Conservation (phyloP, 23 red algal species). For the Gracilaria gracilis region DNA sequence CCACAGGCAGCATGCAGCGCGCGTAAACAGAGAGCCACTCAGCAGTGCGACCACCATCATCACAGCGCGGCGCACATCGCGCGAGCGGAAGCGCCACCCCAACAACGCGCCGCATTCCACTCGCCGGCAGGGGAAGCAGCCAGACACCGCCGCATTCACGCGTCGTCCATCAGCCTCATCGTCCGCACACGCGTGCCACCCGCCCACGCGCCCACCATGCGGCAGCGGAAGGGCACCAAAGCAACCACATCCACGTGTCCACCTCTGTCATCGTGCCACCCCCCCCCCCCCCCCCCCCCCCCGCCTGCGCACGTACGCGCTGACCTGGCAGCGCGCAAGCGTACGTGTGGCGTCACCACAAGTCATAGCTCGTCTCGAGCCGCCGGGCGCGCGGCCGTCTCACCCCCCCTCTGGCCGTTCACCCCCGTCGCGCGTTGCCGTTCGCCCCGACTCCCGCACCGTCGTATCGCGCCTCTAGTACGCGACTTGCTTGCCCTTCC, state of each 20-base stretch:
- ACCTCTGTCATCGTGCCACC: not conserved
- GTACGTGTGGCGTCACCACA: not conserved
- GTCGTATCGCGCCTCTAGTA: not conserved
- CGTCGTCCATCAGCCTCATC: too few relatives aligned
- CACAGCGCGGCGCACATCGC: too few relatives aligned
- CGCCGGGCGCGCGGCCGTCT: not conserved
- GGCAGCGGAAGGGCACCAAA: conserved; percentile 28
- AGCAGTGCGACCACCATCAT: too few relatives aligned
- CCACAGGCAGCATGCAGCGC: too few relatives aligned
- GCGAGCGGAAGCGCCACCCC: too few relatives aligned
- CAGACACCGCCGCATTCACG: too few relatives aligned
- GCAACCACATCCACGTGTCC: not conserved
- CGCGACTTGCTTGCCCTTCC: not conserved
- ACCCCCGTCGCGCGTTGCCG: not conserved
- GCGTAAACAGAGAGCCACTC: too few relatives aligned
- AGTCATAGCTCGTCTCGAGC: conserved; percentile 3
- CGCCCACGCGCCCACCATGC: not conserved
- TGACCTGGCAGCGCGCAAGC: conserved; percentile 3
- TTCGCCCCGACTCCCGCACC: not conserved
- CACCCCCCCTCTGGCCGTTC: too few relatives aligned
- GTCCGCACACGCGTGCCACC: not conserved
- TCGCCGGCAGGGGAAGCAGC: too few relatives aligned
- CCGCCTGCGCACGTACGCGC: too few relatives aligned
- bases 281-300: too few relatives aligned
- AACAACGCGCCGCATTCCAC: too few relatives aligned